Base-by-base conservation (phyloP, 768 basidiomycete species). In the Phaeolepiota aurea region DNA sequence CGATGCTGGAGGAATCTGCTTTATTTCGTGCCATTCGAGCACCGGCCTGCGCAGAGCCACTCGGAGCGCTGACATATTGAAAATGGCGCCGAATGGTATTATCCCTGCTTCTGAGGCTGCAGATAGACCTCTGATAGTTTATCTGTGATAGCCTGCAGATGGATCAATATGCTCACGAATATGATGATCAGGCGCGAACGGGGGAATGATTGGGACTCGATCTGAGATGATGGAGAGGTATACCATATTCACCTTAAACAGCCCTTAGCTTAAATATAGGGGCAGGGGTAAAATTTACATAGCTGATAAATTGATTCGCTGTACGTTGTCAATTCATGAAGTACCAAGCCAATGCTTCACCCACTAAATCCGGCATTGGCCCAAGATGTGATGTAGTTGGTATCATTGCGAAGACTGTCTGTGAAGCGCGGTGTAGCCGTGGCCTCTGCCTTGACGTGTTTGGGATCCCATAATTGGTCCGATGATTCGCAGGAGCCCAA, bases 381-480 rank as follows among this genome's bases (percentile, higher is more conserved):
- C 72, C 72, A 76, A 10, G 73, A 65, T 0, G 76, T 78, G 41
- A 80, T 65, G 48, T 78, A 79, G 44, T 68, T 54, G 1, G 59
- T 63, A 42, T 76, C 72, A 28, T 71, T 62, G 3, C 65, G 63
- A 20, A 38, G 37, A 15, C 21, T 38, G 9, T 38, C 37, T 38
- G 20, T 19, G 15, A 19, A 7, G 5, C 7, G 18, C 15, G 15
- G 15, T 9, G 18, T 15, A 15, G 9, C 33, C 15, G 12, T 35
- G 25, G 7, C n/a, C n/a, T 7, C 25, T 7, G 25, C 7, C n/a
- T 7, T 28, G 25, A n/a, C 25, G 25, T n/a, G n/a, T 28, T 7
- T 28, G 25, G n/a, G n/a, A 28, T 28, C 7, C 25, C 25, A 28
- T 7, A 28, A 28, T 7, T 7, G 25, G n/a, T n/a, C n/a, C n/a